These are phyloP conservation scores for Bipolaris bicolor DNA, from an alignment of 2,329 filamentous ascomycete species.

Conservation along the genomic window DNA sequence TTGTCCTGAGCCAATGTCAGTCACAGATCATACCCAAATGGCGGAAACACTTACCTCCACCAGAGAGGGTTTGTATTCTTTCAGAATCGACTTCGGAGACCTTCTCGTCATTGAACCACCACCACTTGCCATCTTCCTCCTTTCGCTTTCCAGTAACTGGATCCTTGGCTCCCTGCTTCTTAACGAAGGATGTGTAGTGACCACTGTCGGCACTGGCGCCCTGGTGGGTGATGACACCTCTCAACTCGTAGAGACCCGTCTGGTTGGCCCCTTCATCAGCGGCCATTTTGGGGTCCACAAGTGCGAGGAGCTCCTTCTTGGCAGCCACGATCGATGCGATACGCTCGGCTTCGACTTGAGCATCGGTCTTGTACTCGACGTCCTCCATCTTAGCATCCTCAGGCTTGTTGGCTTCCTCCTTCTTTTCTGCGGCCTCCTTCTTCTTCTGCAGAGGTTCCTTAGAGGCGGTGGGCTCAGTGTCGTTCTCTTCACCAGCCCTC, in stretches of 20 bases:
- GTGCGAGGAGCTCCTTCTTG: slow-evolving; percentile 84
- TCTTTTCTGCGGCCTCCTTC: slow-evolving; percentile 54
- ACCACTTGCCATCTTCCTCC: slow-evolving; percentile 93
- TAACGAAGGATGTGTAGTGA: slow-evolving; percentile 97
- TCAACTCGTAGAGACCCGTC: slow-evolving; percentile 92
- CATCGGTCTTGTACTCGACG: slow-evolving; percentile 87
- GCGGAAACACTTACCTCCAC: slow-evolving; percentile 68
- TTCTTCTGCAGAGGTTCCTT: slow-evolving; percentile 59
- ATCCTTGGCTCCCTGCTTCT: slow-evolving; percentile 79
- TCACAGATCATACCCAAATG: background rate
- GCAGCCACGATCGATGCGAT: slow-evolving; percentile 74
- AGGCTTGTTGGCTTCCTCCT: slow-evolving; percentile 60
- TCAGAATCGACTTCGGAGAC: slow-evolving; percentile 90
- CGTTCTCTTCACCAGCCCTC: slow-evolving; percentile 61
- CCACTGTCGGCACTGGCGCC: slow-evolving; percentile 96
- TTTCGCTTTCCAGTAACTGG: slow-evolving; percentile 76
- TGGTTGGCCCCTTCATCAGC: slow-evolving; percentile 86
- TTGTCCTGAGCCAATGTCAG: slow-evolving; percentile 58
- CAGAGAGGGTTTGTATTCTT: slow-evolving; percentile 87
- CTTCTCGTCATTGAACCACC: slow-evolving; percentile 99
- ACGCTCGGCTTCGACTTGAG: slow-evolving; percentile 86
- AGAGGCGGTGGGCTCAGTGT: slow-evolving; percentile 51
- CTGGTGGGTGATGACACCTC: slow-evolving; percentile 94
- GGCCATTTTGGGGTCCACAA: slow-evolving; percentile 76
- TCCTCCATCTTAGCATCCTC: slow-evolving; percentile 73